Evolutionary conservation across 768 basidiomycete species (phyloP).

Genomic region (Scleroderma bovista): DNA sequence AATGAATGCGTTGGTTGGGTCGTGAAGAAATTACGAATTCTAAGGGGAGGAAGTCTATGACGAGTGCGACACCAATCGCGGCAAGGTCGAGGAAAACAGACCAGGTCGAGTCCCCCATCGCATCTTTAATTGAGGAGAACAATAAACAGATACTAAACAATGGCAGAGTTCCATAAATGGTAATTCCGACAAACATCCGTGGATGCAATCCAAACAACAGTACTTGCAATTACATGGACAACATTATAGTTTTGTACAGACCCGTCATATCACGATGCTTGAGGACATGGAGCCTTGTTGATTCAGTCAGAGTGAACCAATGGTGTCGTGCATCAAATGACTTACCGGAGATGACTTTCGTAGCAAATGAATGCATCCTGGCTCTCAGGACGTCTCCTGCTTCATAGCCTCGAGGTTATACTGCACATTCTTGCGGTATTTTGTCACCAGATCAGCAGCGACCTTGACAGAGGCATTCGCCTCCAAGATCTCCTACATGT

Average conservation of each 20-base stretch:
- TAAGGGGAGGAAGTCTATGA: not conserved
- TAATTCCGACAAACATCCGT: not conserved
- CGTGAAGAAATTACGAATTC: conserved; percentile 11
- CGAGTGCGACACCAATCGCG: too few relatives aligned
- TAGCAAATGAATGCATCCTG: too few relatives aligned
- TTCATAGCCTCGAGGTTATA: conserved; percentile 82
- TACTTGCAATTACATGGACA: too few relatives aligned
- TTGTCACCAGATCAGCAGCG: conserved; percentile 77
- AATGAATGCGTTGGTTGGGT: conserved; percentile 4
- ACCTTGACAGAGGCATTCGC: conserved; percentile 75
- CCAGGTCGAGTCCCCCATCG: not conserved
- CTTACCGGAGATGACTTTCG: conserved; percentile 1
- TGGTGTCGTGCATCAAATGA: not conserved
- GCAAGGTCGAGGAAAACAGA: not conserved
- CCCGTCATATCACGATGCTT: too few relatives aligned
- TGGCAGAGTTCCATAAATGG: not conserved
- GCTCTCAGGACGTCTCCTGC: conserved; percentile 16
- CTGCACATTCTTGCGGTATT: conserved; percentile 89
- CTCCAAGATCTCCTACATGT: conserved; percentile 63
- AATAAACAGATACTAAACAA: not conserved
- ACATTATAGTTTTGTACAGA: too few relatives aligned
- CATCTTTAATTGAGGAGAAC: not conserved
- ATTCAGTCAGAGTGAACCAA: too few relatives aligned
- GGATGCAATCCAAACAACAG: too few relatives aligned
- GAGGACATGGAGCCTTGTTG: too few relatives aligned